Evolutionary conservation across 139 green algal species (phyloP), one percentile per base, ranked within the genome.

Genomic region (Chlorella sp.): DNA sequence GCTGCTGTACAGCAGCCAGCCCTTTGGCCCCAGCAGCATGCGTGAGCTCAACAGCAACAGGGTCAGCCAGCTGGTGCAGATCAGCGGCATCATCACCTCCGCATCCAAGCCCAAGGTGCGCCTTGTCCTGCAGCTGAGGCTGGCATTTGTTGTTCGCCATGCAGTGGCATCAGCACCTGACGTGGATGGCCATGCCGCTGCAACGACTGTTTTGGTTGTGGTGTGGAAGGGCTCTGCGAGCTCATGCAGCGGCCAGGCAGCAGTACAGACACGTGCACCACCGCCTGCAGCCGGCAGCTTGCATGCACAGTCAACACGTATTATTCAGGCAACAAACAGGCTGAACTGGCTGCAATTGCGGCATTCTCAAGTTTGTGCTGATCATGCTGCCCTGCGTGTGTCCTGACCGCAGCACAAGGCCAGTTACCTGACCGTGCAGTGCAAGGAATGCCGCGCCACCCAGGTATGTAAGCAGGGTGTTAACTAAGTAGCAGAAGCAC

Each of bases 41-140:
- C 76, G 74, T 26, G 86, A 75, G 69, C 82, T 93, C 42, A 86
- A 92, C 72, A 89, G 93, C 26, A 78, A 88, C 20, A 85, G 94
- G 69, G 91, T 99, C 32, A 92, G 82, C 50, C 83, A 91, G 75
- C 86, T 99, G 63, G 93, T 99, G 42, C 92, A 94, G 83, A 82
- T 99, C 10, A 90, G 88, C 6, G 95, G 95, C 66, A 99, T 99
- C 78, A 86, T 99, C 50, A 98, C 94, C 1, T 82, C 90, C 1
- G 86, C 95, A 5, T 88, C 88, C 3, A 93, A 90, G 49, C 88
- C 92, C 35, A 97, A 90, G 85, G 84, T 89, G 35, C 6, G 70
- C 35, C 42, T 17, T 55, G 42, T 17, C 42, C 10, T 55, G 10
- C 42, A 10, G 42, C 42, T 17, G 10, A 55, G 10, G 10, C 17